Evolutionary conservation across 1,284 basidiomycete species (phyloP).

Genomic region (Thecaphora thlaspeos): DNA sequence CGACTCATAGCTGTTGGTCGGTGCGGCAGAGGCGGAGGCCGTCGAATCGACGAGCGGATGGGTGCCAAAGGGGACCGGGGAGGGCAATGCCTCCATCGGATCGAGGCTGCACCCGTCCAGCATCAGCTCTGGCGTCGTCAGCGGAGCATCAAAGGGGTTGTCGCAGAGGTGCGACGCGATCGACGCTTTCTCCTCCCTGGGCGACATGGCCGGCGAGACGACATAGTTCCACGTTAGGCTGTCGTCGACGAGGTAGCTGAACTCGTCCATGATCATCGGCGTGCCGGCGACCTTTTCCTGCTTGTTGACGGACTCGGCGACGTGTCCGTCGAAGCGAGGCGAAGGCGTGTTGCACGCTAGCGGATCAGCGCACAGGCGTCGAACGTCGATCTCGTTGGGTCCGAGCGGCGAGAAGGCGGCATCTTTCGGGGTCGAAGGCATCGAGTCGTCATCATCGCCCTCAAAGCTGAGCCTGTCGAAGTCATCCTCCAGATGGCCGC

Average conservation of each 20-base stretch:
- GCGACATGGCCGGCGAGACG: constrained; percentile 9
- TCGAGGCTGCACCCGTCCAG: constrained; percentile 10
- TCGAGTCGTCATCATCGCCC: no score
- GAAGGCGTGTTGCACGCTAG: background rate
- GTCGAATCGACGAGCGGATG: no score
- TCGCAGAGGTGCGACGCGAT: no score
- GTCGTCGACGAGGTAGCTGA: constrained; percentile 18
- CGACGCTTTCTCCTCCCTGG: background rate
- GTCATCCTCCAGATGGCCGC: no score
- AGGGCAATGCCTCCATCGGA: constrained; percentile 12
- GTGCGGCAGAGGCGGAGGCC: no score
- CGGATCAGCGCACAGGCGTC: background rate
- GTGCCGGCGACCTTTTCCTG: no score
- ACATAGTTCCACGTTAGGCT: background rate
- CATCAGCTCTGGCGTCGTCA: constrained; percentile 25
- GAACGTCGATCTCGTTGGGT: background rate
- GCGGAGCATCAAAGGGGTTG: constrained; percentile 1
- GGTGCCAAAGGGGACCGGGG: constrained; percentile 2
- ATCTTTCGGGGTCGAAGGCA: no score
- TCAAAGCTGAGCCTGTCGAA: no score
- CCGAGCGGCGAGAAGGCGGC: background rate
- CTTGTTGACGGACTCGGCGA: no score
- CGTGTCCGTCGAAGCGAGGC: no score
- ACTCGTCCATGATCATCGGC: constrained; percentile 8
- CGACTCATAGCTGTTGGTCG: no score